These are phyloP conservation scores for Venturia oleaginea DNA, from an alignment of 2,329 filamentous ascomycete genomes.

Conservation along the genomic window DNA sequence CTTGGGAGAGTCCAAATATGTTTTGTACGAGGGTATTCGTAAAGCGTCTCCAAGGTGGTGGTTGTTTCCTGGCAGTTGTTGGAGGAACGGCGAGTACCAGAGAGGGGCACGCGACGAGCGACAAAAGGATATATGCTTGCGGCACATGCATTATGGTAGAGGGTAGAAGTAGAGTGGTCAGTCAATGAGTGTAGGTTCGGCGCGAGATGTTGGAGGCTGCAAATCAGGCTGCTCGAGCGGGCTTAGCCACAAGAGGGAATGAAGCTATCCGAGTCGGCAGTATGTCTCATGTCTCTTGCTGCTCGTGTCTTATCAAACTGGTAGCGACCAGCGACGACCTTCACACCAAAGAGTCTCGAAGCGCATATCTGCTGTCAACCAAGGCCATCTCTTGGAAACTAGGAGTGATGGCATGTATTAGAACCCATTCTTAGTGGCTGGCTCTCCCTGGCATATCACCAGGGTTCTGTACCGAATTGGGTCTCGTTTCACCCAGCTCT, in stretches of 20 bases:
- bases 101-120: slow-evolving; percentile 1
- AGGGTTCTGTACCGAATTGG: not conserved
- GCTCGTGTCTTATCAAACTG: too few species aligned
- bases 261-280: too few species aligned
- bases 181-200: not conserved
- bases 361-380: too few species aligned
- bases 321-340: too few species aligned
- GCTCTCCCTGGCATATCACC: not conserved
- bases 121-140: not conserved
- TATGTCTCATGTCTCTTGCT: too few species aligned
- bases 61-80: not conserved
- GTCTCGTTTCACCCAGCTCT: not conserved
- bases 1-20: slow-evolving; percentile 24
- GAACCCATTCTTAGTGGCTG: not conserved
- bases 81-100: not conserved
- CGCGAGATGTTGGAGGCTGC: too few species aligned
- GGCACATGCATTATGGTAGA: not conserved
- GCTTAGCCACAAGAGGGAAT: too few species aligned
- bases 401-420: too few species aligned
- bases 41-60: slow-evolving; percentile 27
- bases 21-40: slow-evolving; percentile 27
- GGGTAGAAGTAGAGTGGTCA: not conserved
- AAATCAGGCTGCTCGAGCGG: too few species aligned
- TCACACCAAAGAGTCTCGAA: too few species aligned
- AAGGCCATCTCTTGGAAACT: too few species aligned